Percentiles rank a stretch among this genome's conserved stretches.
phyloP scores from a whole-genome alignment of 78 protist genomes.

The Dictyostelium purpureum region DNA sequence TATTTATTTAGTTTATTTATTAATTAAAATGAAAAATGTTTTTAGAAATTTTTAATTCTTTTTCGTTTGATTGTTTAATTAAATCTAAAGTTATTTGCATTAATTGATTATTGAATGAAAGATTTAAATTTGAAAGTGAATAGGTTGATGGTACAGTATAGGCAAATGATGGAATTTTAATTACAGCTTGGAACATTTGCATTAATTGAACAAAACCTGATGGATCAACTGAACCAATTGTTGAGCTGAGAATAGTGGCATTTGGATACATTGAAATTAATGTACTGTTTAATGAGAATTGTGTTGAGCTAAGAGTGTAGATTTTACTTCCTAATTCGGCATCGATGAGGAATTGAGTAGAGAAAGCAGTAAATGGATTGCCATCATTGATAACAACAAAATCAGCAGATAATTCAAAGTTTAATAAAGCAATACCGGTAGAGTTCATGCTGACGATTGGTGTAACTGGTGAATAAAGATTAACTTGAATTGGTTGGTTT shows the following conservation, averaged over 20 bases:
- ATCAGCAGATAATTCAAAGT: neutral
- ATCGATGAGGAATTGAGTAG: neutral
- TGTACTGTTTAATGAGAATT: neutral
- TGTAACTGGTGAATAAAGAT: neutral
- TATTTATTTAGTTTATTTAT: neutral
- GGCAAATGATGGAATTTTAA: conserved; percentile 16
- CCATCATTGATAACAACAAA: neutral
- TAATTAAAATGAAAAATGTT: neutral
- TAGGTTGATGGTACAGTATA: conserved; percentile 3
- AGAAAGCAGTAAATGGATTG: conserved; percentile 1
- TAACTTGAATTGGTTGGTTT: conserved; percentile 1
- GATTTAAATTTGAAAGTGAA: neutral
- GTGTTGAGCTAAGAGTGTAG: neutral
- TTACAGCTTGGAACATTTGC: conserved; percentile 27
- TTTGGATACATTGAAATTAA: neutral
- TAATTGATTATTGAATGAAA: neutral
- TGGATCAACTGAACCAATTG: conserved; percentile 25
- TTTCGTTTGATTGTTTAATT: neutral
- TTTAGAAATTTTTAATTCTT: neutral
- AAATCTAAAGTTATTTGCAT: conserved; percentile 8
- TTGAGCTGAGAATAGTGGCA: neutral
- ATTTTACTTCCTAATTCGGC: neutral
- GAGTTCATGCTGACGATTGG: conserved; percentile 17
- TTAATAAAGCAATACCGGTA: neutral
- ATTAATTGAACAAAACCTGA: conserved; percentile 35